Evolutionary conservation across 2,329 filamentous ascomycete genomes (phyloP), one percentile per base, ranked within the genome.

Genomic region (Colletotrichum noveboracense): DNA sequence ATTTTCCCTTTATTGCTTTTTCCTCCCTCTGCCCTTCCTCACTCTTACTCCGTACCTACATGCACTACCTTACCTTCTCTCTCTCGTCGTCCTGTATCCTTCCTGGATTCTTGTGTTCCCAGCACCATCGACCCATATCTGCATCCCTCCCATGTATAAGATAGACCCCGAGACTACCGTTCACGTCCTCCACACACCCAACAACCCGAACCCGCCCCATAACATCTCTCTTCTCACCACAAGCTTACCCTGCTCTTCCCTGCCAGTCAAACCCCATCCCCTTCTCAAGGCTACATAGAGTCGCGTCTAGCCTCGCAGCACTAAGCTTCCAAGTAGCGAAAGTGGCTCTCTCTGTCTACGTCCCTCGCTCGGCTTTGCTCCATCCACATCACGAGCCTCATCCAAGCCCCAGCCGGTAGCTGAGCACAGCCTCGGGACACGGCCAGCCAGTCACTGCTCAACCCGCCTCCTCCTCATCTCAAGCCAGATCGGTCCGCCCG

Each of bases 71-170:
- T 16, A 38, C 36, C 14, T 48, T 30, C 58, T 43, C 24, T 32
- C 52, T 74, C 66, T 26, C 74, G 32, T 26, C 74, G 32, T 55
- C 70, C 71, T 21, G 71, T 34, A 13, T 56, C 66, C 38, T 55
- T 68, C 30, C 24, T 68, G 28, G 32, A 18, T 62, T 61, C 61
- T 66, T 48, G 38, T 48, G 61, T 32, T 75, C 48, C 72, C 72
- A n/a, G 64, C 72, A 67, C 71, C 68, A 68, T 62, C 73, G 61
- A 32, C 34, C 24, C 61, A 64, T 75, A 75, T 68, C 70, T 73
- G 64, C 73, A 75, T 64, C 73, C 73, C 73, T 66, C 48, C 66
- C 60, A 70, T 70, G 74, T 76, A 75, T 76, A 70, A 74, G 71
- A 75, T 66, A 62, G 71, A 75, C 74, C 71, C 70, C 38, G 66